Conservation (phyloP, 2,329 filamentous ascomycete genomes). For the Cadophora sp. region DNA sequence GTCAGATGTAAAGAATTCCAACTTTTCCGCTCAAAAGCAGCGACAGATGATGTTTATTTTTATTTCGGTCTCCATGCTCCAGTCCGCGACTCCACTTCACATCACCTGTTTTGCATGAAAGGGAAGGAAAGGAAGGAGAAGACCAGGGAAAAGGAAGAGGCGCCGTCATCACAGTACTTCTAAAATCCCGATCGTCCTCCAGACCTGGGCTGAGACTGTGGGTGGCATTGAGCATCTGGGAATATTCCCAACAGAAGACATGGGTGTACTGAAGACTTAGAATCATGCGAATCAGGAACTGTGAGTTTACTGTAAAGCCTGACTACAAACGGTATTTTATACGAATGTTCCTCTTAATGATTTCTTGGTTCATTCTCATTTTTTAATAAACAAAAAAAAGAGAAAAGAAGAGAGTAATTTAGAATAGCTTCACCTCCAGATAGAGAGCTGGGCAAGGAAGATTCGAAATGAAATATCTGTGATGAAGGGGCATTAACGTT, state of each 20-base stretch:
- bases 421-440: too few species aligned
- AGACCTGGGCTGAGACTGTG: not conserved
- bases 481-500: constrained; percentile 9
- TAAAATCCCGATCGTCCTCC: not conserved
- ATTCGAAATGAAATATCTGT: not conserved
- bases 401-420: too few species aligned
- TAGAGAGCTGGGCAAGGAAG: not conserved
- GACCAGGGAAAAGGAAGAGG: not conserved
- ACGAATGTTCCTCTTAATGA: too few species aligned
- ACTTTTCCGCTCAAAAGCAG: not conserved
- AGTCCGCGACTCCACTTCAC: constrained; percentile 14
- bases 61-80: not conserved
- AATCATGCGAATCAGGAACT: too few species aligned
- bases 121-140: not conserved
- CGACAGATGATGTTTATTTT: constrained; percentile 9
- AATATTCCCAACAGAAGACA: constrained; percentile 11
- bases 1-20: not conserved
- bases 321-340: too few species aligned
- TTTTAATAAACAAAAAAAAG: too few species aligned
- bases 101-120: constrained; percentile 3
- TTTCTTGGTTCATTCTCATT: too few species aligned
- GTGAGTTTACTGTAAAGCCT: too few species aligned
- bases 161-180: constrained; percentile 4
- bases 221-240: not conserved
- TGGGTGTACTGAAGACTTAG: not conserved